phyloP scores from a whole-genome alignment of 2,329 filamentous ascomycete genomes.

The Sporothrix schenckii region DNA sequence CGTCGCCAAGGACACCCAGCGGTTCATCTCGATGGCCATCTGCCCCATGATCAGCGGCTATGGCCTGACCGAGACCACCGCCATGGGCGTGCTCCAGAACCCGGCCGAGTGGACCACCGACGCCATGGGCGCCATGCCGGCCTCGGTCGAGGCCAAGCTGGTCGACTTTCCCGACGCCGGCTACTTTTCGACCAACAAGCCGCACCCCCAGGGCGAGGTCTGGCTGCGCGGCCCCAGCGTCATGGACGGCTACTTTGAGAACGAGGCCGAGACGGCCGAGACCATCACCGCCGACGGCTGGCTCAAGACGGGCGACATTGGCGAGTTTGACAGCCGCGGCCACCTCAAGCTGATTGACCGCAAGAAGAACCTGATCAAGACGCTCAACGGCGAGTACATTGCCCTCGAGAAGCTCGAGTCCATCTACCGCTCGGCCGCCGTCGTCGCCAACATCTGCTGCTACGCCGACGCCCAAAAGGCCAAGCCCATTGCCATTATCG shows the following conservation, averaged over 20 bases:
- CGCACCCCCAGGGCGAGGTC: conserved; percentile 79
- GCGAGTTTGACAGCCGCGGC: conserved; percentile 72
- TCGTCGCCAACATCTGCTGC: conserved; percentile 61
- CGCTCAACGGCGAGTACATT: conserved; percentile 79
- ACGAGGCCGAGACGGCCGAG: conserved; percentile 73
- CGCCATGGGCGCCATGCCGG: conserved; percentile 73
- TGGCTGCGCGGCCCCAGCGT: conserved; percentile 80
- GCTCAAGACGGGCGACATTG: conserved; percentile 88
- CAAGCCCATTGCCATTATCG: conserved; percentile 60
- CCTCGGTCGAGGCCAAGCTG: conserved; percentile 77
- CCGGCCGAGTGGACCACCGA: conserved; percentile 76
- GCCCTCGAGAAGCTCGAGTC: conserved; percentile 72
- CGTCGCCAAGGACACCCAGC: conserved; percentile 80
- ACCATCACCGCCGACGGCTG: conserved; percentile 73
- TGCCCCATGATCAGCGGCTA: conserved; percentile 89
- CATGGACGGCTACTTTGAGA: conserved; percentile 72
- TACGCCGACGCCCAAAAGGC: conserved; percentile 56
- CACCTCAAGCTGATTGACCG: conserved; percentile 77
- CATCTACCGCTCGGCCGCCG: conserved; percentile 54
- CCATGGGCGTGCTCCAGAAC: conserved; percentile 74
- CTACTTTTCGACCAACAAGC: conserved; percentile 74
- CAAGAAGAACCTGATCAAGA: conserved; percentile 90
- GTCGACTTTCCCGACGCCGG: conserved; percentile 84
- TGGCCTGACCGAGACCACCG: conserved; percentile 81
- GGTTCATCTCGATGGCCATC: conserved; percentile 85